Evolutionary conservation across 2,329 filamentous ascomycete genomes (phyloP).

Genomic region (Botrytis cinerea): DNA sequence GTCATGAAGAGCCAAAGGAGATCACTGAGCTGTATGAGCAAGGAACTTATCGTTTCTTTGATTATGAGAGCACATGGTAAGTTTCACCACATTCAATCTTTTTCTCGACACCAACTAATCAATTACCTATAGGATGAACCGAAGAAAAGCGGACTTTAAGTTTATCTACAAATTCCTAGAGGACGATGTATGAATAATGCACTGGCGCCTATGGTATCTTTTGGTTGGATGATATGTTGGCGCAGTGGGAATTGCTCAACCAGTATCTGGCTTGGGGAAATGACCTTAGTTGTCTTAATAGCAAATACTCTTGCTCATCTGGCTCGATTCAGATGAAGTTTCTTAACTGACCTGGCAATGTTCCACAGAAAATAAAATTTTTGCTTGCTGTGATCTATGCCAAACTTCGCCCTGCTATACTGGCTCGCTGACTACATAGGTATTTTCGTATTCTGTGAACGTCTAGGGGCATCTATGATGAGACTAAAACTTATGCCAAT

Average conservation of each 20-base stretch:
- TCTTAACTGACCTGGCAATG: slow-evolving; percentile 1
- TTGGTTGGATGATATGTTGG: slow-evolving; percentile 70
- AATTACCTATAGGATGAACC: slow-evolving; percentile 78
- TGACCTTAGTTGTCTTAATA: slow-evolving; percentile 37
- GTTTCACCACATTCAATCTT: slow-evolving; percentile 18
- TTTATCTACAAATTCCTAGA: slow-evolving; percentile 98
- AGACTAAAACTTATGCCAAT: background rate
- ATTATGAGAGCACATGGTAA: slow-evolving; percentile 98
- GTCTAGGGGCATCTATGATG: background rate
- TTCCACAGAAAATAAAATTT: background rate
- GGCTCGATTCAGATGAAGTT: slow-evolving; percentile 28
- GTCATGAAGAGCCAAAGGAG: slow-evolving; percentile 96
- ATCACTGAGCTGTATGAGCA: slow-evolving; percentile 99
- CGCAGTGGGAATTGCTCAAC: slow-evolving; percentile 60
- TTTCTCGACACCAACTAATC: slow-evolving; percentile 3
- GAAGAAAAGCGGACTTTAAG: slow-evolving; percentile 95
- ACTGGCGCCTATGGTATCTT: slow-evolving; percentile 68
- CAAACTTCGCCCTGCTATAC: background rate
- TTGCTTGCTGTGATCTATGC: slow-evolving; percentile 10
- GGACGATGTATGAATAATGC: slow-evolving; percentile 71
- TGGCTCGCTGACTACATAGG: background rate
- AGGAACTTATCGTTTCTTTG: slow-evolving; percentile 98
- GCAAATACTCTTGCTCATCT: slow-evolving; percentile 37
- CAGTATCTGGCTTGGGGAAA: slow-evolving; percentile 56
- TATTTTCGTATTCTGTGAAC: background rate